Base-by-base conservation (phyloP, 441 rosid genomes). In the Adansonia gregorii region DNA sequence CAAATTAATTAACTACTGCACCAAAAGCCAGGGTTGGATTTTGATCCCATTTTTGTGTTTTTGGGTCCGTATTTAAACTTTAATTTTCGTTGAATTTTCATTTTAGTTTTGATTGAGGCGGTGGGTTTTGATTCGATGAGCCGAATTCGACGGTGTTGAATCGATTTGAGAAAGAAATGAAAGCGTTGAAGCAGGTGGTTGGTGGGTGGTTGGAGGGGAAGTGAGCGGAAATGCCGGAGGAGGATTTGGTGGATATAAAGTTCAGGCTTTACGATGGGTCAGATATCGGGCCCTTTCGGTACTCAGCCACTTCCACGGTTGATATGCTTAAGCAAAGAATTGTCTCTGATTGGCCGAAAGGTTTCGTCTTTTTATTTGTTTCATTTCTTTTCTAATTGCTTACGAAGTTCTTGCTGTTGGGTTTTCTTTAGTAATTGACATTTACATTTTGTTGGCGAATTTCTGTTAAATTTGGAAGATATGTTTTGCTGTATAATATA, bases 271-370 rank as follows among this genome's bases (percentile, higher is more conserved):
- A 86, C 78, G 98, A 94, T 80, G 98, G 98, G 63, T 92, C 98
- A 43, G 98, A 94, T 73, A 87, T 94, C 85, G 98, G 98, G 6
- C 98, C 98, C 1, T 91, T 94, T 81, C 87, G 90, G 67, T 94
- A 90, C 90, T 88, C 97, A 2, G 67, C 94, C 8, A 86, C 96
- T 0, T 94, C 98, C 8, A 94, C 97, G 6, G 88, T 92, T 3
- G 98, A 94, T 77, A 82, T 89, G 83, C 91, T 94, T 61, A 94
- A 94, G 88, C 96, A 92, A 85, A 84, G 96, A 74, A 89, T 94
- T 61, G 90, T 94, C 73, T 89, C 96, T 49, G 98, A 94, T 87
- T 94, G 98, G 98, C 98, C 98, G 43, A 91, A 88, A 93, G 97
- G 97, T 92, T 81, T 64, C 19, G 3, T 48, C 48, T 67, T 46